These are phyloP conservation scores for Teratosphaeria pseudoeucalypti DNA, from an alignment of 2,329 filamentous ascomycete genomes.

Conservation along the genomic window DNA sequence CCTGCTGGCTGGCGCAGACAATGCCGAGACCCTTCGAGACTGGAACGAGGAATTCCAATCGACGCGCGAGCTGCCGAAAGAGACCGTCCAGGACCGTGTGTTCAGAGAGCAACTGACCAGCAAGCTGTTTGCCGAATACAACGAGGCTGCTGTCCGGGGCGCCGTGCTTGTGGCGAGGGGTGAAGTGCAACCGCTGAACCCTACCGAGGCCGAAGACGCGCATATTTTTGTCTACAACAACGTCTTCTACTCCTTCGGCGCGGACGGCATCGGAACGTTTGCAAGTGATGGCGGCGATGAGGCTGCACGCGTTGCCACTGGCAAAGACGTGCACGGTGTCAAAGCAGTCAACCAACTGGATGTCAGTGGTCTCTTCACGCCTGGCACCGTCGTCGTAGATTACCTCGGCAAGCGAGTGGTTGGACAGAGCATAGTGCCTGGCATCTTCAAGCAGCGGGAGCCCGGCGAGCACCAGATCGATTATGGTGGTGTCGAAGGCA, in stretches of 20 bases:
- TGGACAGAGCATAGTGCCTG: constrained; percentile 93
- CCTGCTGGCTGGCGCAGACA: constrained; percentile 80
- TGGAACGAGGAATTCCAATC: constrained; percentile 99
- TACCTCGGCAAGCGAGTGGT: constrained; percentile 96
- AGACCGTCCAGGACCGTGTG: constrained; percentile 87
- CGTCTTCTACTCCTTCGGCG: constrained; percentile 97
- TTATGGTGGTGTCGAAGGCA: constrained; percentile 95
- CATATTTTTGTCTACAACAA: constrained; percentile 99
- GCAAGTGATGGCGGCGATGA: constrained; percentile 94
- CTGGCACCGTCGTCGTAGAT: constrained; percentile 91
- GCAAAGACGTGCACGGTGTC: constrained; percentile 91
- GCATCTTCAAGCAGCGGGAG: constrained; percentile 97
- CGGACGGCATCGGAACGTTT: constrained; percentile 94
- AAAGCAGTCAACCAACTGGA: constrained; percentile 95
- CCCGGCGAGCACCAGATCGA: constrained; percentile 98
- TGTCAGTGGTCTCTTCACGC: constrained; percentile 86
- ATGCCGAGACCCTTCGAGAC: constrained; percentile 85
- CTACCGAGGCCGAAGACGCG: constrained; percentile 81
- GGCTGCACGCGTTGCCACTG: constrained; percentile 87
- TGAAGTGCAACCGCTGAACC: constrained; percentile 87
- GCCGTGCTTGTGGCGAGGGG: constrained; percentile 86
- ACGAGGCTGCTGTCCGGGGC: constrained; percentile 84
- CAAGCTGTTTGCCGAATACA: constrained; percentile 96
- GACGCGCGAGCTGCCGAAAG: constrained; percentile 84
- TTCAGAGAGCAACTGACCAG: constrained; percentile 89